Base-by-base conservation (phyloP, 352 stramenopile species). In the Thalassiosira exigua region DNA sequence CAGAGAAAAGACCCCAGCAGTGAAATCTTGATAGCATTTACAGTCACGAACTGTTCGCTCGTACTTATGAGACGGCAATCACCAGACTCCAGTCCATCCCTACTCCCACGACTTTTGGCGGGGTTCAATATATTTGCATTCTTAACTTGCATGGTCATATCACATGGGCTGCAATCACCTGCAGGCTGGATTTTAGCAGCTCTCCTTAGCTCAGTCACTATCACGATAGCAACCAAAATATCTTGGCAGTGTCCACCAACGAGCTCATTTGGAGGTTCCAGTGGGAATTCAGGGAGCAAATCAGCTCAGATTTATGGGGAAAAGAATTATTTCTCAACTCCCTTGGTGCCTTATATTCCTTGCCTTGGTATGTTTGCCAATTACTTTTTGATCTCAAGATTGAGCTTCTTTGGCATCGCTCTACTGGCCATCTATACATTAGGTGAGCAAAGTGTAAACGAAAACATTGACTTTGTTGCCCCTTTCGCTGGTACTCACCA, bases 21-120 rank as follows among this genome's bases (percentile, higher is more conserved):
- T n/a, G n/a, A n/a, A n/a, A 89, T 91, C 51, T 54, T 92, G 29
- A 54, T 90, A n/a, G 84, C 85, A 21, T 91, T 92, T 50, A 85
- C 70, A 29, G 70, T 92, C 22, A 91, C 87, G 11, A 86, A 92
- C 57, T 82, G 76, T 26, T 85, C 72, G 22, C 50, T 92, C 0
- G 65, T 92, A 2, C 67, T 90, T 3, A 79, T 91, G 71, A 62
- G 80, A 36, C 51, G 68, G 24, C 53, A 87, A 30, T 77, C 74
- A 50, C 64, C 71, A 19, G 75, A 78, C 46, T 64, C 66, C 52
- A 51, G 72, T 56, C 52, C 65, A 30, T 52, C 66, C n/a, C 39
- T 76, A 32, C 54, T 83, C 19, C 56, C 32, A 74, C 72, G 77
- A 33, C 36, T 75, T 36, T 61, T 90, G 22, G 72, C 60, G 4